Conservation (phyloP, 2,329 filamentous ascomycete species). For the Anisogramma anomala region DNA sequence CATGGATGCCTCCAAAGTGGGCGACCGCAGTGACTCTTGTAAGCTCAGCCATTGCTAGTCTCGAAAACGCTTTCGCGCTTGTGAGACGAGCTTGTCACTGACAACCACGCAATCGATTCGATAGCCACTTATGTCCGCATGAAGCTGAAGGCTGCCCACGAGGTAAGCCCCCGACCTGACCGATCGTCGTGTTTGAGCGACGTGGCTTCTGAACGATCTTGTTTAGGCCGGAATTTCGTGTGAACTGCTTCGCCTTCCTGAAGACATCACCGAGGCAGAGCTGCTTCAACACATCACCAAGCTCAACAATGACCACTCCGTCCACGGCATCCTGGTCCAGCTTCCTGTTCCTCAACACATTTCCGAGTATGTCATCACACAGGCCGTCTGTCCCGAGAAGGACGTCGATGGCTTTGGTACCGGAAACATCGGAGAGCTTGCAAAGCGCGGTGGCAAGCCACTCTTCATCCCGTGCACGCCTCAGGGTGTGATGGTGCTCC, state of each 20-base stretch:
- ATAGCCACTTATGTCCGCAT: conserved; percentile 96
- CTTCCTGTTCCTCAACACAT: conserved; percentile 81
- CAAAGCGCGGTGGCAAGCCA: conserved; percentile 84
- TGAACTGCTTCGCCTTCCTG: conserved; percentile 72
- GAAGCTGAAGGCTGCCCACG: conserved; percentile 94
- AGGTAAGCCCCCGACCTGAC: conserved; percentile 45
- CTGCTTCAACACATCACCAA: conserved; percentile 69
- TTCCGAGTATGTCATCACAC: conserved; percentile 82
- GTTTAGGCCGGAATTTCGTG: conserved; percentile 78
- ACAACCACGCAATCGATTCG: too few species aligned
- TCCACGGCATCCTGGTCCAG: conserved; percentile 92
- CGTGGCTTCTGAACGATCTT: conserved; percentile 10
- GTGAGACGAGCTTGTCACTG: conserved; percentile 7
- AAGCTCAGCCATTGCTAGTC: conserved; percentile 26
- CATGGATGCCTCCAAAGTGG: conserved; percentile 45
- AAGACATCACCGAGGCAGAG: conserved; percentile 71
- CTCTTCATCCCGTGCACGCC: conserved; percentile 92
- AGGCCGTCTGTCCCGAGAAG: conserved; percentile 82
- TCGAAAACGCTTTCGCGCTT: too few species aligned
- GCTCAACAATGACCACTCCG: conserved; percentile 74
- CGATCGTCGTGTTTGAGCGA: neutral
- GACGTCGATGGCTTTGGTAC: conserved; percentile 97
- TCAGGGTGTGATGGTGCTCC: conserved; percentile 89
- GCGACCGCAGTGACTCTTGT: conserved; percentile 87
- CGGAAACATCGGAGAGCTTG: conserved; percentile 88